Evolutionary conservation across 805 yeast genomes (phyloP).

Genomic region (Nakazawaea ernobii): DNA sequence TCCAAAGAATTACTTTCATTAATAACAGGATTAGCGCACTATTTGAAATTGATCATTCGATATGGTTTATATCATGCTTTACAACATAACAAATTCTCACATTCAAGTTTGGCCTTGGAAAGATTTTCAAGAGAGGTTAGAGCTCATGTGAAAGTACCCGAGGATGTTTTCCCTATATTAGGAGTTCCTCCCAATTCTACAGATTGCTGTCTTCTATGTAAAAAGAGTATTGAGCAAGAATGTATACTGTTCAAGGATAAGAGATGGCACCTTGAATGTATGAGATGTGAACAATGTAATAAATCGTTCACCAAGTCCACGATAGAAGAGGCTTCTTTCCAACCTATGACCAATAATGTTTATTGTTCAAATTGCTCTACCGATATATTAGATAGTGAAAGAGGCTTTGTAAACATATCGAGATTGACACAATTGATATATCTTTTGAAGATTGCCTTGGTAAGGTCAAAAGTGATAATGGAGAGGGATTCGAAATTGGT

Average conservation of each 20-base stretch:
- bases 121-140: constrained; percentile 52
- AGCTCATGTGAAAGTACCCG: constrained; percentile 35
- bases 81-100: constrained; percentile 52
- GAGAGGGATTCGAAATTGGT: constrained; percentile 19
- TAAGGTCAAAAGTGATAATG: constrained; percentile 65
- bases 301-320: constrained; percentile 32
- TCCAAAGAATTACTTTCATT: constrained; percentile 71
- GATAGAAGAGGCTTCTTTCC: constrained; percentile 41
- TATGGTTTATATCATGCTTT: constrained; percentile 75
- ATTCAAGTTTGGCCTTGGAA: constrained; percentile 57
- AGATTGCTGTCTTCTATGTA: constrained; percentile 71
- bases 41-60: constrained; percentile 77
- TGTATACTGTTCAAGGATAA: constrained; percentile 56
- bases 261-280: constrained; percentile 83
- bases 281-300: constrained; percentile 58
- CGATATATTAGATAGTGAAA: constrained; percentile 38
- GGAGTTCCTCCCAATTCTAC: constrained; percentile 55
- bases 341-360: constrained; percentile 29
- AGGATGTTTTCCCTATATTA: constrained; percentile 33
- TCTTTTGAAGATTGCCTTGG: constrained; percentile 76
- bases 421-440: constrained; percentile 70
- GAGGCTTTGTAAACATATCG: constrained; percentile 59
- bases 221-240: constrained; percentile 75
- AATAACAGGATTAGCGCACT: constrained; percentile 90
- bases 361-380: constrained; percentile 62